These are phyloP conservation scores for Trichopus zeylanicus DNA, from an alignment of 116 monocot species.

Conservation along the genomic window DNA sequence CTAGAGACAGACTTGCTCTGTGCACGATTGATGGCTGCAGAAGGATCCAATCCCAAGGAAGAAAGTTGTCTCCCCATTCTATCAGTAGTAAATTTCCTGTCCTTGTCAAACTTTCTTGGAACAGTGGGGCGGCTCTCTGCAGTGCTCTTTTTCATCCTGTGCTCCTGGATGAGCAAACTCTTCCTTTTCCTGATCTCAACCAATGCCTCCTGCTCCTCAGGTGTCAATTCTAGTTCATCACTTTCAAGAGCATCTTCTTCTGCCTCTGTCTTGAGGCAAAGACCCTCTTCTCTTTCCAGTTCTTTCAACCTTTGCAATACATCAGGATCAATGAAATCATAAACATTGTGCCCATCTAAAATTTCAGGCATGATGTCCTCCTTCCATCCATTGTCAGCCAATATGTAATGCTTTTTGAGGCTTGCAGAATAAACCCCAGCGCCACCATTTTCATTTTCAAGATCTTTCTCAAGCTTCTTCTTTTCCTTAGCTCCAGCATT, in stretches of 20 bases:
- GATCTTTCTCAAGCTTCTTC: constrained; percentile 51
- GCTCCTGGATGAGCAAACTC: constrained; percentile 46
- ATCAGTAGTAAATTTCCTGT: constrained; percentile 33
- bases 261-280: constrained; percentile 23
- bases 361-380: constrained; percentile 71
- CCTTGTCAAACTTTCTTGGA: constrained; percentile 48
- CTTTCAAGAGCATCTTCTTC: constrained; percentile 36
- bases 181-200: constrained; percentile 52
- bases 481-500: constrained; percentile 27
- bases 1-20: constrained; percentile 35
- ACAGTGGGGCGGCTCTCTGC: constrained; percentile 59
- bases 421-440: constrained; percentile 73
- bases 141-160: constrained; percentile 65
- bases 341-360: constrained; percentile 62
- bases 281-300: constrained; percentile 58
- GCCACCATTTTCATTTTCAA: constrained; percentile 68
- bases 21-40: constrained; percentile 37
- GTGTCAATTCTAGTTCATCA: constrained; percentile 31
- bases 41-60: constrained; percentile 36
- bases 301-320: constrained; percentile 52
- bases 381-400: constrained; percentile 58
- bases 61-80: constrained; percentile 60
- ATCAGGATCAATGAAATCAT: constrained; percentile 63
- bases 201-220: constrained; percentile 42
- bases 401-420: constrained; percentile 51